Evolutionary conservation across 768 basidiomycete species (phyloP).

Genomic region (Rhizopogon salebrosus): DNA sequence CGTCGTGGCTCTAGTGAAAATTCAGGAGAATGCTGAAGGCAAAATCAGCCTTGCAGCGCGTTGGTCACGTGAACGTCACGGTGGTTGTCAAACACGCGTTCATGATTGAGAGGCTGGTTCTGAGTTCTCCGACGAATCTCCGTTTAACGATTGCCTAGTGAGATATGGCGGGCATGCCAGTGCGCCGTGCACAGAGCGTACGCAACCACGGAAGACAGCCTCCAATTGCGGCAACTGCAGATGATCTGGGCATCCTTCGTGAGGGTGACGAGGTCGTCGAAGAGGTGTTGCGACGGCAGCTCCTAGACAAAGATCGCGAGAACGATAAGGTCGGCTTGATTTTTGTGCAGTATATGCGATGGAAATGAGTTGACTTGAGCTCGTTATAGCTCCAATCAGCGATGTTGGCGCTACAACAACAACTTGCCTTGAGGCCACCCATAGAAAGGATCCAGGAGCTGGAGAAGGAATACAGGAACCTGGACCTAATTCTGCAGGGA

Average conservation of each 20-base stretch:
- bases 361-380: background rate
- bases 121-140: too few relatives aligned
- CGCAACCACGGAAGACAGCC: slow-evolving; percentile 46
- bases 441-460: slow-evolving; percentile 60
- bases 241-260: slow-evolving; percentile 57
- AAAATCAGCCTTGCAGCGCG: background rate
- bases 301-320: slow-evolving; percentile 65
- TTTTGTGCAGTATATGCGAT: background rate
- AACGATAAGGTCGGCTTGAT: slow-evolving; percentile 51
- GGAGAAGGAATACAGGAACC: slow-evolving; percentile 67
- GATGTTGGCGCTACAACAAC: slow-evolving; percentile 57
- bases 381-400: slow-evolving; percentile 51
- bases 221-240: slow-evolving; percentile 37
- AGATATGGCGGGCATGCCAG: slow-evolving; percentile 26
- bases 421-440: slow-evolving; percentile 64
- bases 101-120: background rate
- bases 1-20: background rate
- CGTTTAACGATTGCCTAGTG: background rate
- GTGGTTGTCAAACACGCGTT: background rate
- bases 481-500: slow-evolving; percentile 72
- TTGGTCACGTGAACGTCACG: background rate
- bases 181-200: slow-evolving; percentile 63
- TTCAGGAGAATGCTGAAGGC: too few relatives aligned
- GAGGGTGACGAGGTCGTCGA: slow-evolving; percentile 58
- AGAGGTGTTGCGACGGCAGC: slow-evolving; percentile 55